Evolutionary conservation across 352 stramenopile genomes (phyloP).

Genomic region (Phytopythium helicoides): DNA sequence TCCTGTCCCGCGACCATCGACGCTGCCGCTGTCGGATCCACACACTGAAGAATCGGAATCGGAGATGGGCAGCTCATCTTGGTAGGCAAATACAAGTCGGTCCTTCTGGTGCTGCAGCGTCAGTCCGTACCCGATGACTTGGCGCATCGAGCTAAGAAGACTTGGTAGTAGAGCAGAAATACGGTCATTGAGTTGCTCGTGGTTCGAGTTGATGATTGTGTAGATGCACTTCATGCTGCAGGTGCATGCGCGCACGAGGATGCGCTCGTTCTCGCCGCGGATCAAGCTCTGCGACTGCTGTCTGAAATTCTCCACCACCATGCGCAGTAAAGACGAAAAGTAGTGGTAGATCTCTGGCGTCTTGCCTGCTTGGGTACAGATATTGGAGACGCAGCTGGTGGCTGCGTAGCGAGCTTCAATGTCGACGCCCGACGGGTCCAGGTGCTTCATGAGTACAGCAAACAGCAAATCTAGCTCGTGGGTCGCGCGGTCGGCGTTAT

Average conservation of each 20-base stretch:
- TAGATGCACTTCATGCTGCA: constrained; percentile 88
- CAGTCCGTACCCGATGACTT: constrained; percentile 71
- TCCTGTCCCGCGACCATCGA: constrained; percentile 22
- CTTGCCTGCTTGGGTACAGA: constrained; percentile 67
- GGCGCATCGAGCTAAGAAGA: constrained; percentile 74
- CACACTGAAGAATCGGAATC: constrained; percentile 79
- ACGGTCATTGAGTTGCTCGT: constrained; percentile 52
- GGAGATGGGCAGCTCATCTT: constrained; percentile 52
- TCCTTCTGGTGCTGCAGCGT: constrained; percentile 49
- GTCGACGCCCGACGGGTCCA: constrained; percentile 77
- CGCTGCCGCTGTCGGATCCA: constrained; percentile 45
- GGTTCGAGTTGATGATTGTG: constrained; percentile 74
- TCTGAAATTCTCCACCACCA: constrained; percentile 85
- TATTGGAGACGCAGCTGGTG: constrained; percentile 82
- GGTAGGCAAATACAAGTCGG: constrained; percentile 49
- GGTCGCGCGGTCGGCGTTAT: constrained; percentile 72
- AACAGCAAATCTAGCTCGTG: constrained; percentile 68
- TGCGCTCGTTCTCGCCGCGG: constrained; percentile 64
- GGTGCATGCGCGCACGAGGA: constrained; percentile 80
- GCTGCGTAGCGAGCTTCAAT: constrained; percentile 83
- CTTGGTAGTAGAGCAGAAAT: constrained; percentile 58
- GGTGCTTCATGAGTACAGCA: constrained; percentile 60
- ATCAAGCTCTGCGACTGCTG: constrained; percentile 70
- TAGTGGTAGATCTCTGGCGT: constrained; percentile 66
- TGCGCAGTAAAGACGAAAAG: constrained; percentile 72